phyloP scores from a whole-genome alignment of 208 protist genomes.

The Hexamita inflata region DNA sequence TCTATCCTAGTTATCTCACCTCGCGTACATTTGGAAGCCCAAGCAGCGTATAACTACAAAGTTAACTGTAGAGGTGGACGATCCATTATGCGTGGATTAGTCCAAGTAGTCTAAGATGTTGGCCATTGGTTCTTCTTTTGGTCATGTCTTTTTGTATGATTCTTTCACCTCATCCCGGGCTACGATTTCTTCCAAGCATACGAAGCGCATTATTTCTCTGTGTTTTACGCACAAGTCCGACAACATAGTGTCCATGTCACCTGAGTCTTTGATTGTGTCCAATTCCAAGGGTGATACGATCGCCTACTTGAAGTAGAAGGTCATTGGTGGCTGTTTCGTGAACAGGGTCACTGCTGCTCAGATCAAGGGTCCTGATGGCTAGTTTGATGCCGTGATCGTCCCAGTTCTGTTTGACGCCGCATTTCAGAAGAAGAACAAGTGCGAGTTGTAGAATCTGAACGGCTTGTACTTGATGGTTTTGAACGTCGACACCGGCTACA shows the following conservation, averaged over 20 bases:
- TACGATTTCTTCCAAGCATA: neutral
- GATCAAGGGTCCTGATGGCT: neutral
- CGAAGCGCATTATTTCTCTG: neutral
- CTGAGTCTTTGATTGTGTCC: constrained; percentile 4
- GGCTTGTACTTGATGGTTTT: neutral
- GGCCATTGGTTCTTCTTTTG: neutral
- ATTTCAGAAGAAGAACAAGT: neutral
- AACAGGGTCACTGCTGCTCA: neutral
- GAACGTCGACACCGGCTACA: neutral
- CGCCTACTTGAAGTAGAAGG: neutral
- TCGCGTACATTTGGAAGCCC: neutral
- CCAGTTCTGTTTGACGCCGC: neutral
- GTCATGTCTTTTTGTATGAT: constrained; percentile 21
- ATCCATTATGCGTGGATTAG: constrained; percentile 12
- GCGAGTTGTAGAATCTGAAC: neutral
- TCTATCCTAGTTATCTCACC: neutral
- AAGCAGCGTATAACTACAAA: neutral
- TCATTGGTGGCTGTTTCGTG: neutral
- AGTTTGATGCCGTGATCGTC: neutral
- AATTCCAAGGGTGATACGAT: neutral
- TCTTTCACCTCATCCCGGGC: neutral
- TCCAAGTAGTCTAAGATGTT: neutral
- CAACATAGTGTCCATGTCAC: neutral
- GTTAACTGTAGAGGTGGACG: neutral
- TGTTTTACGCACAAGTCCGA: neutral